Conservation (phyloP, 192 early-diverging fungal genomes). For the Backusella parvicylindrica region DNA sequence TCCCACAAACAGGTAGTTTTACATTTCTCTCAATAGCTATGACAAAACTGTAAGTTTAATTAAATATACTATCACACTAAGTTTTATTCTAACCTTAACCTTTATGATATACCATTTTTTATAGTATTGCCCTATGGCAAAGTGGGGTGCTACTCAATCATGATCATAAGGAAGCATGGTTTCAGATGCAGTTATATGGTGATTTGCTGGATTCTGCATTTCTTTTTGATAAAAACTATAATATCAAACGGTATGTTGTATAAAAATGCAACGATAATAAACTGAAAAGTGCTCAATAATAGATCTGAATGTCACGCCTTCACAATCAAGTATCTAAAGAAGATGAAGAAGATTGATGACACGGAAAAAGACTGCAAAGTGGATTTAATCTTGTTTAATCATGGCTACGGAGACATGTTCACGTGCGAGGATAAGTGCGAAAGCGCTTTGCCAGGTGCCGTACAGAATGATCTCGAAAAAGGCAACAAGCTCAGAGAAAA, state of each 20-base stretch:
- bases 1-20: not conserved
- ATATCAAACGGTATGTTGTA: not conserved
- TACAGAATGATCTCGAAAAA: not conserved
- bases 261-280: not conserved
- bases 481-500: conserved; percentile 4
- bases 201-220: not conserved
- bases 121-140: conserved; percentile 6
- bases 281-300: not conserved
- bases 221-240: conserved; percentile 2
- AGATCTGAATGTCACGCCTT: not conserved
- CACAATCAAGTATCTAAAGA: conserved; percentile 13
- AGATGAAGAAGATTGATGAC: not conserved
- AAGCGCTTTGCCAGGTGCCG: not conserved
- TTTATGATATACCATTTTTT: not conserved
- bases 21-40: conserved; percentile 6
- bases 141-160: conserved; percentile 7
- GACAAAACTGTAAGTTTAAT: conserved; percentile 9
- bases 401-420: not conserved
- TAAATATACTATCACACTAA: conserved; percentile 11
- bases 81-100: not conserved
- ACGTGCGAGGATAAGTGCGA: conserved; percentile 1
- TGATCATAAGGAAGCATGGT: not conserved
- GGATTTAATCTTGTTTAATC: not conserved
- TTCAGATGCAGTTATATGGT: not conserved
- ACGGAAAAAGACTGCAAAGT: not conserved